Base-by-base conservation (phyloP, 768 basidiomycete species). In the Chlorophyllum brunneum region DNA sequence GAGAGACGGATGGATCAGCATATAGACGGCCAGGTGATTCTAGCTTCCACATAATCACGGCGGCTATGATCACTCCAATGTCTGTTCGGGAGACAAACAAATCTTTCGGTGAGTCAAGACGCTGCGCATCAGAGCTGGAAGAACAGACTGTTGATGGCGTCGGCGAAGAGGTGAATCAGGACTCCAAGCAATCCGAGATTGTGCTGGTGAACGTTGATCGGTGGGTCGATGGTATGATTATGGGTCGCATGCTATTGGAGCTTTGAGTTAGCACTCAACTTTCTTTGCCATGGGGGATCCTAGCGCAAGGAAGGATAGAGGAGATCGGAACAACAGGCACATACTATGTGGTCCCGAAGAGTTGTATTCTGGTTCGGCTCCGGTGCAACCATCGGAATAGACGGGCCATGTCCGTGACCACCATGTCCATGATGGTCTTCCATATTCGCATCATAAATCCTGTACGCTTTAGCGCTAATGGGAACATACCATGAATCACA, bases 31-130 rank as follows among this genome's bases (percentile, higher is more conserved):
- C 33, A 22, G 41, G 29, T 20, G 77, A 73, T 22, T 65, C 57
- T 5, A 72, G 48, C 57, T 77, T 75, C 74, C 78, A 78, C 39
- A 80, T 73, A 26, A 81, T 67, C 45, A 74, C 50, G 16, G 76
- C 77, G 11, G 77, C 71, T 24, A 80, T 61, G 29, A 82, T 79
- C 48, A 82, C 80, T 15, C 77, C 79, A 56, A 80, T 65, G 60
- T 81, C 80, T 81, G 46, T 11, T 39, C n/a, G n/a, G n/a, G n/a
- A 11, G 24, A 41, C 27, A 42, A 49, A 47, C 26, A 30, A 44
- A 27, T 54, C 20, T 16, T 33, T 24, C 31, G 13, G 31, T 34
- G 26, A 34, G 33, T 39, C 24, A 33, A 41, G 9, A 47, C 22
- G 51, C 24, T 38, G 44, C 31, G 10, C 16, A 43, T 45, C 54